Evolutionary conservation across 1,284 basidiomycete genomes (phyloP).

Genomic region (Earliella scabrosa): DNA sequence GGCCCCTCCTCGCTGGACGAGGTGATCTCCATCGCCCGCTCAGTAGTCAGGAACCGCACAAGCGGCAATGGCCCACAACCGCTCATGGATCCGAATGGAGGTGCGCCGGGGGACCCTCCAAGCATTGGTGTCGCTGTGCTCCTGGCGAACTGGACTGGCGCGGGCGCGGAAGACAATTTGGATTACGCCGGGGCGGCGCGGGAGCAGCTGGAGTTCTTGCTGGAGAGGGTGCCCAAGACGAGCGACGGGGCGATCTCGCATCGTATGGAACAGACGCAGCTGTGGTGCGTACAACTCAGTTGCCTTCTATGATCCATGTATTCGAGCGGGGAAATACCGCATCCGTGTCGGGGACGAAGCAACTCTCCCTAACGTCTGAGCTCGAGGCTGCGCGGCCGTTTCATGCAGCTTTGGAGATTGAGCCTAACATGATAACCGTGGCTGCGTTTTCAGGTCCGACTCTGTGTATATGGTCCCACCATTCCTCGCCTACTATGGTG

Average conservation of each 20-base stretch:
- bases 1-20: constrained; percentile 50
- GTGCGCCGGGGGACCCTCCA: constrained; percentile 81
- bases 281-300: constrained; percentile 55
- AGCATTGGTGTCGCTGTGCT: constrained; percentile 82
- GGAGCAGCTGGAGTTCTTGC: constrained; percentile 75
- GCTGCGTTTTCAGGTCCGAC: constrained; percentile 64
- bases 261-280: constrained; percentile 63
- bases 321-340: too few species aligned
- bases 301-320: too few species aligned
- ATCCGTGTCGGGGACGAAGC: too few species aligned
- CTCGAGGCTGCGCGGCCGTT: too few species aligned
- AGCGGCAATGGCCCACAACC: constrained; percentile 50
- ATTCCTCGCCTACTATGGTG: constrained; percentile 90
- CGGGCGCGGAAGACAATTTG: constrained; percentile 39
- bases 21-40: constrained; percentile 61
- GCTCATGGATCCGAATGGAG: constrained; percentile 51
- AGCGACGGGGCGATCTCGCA: constrained; percentile 85
- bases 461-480: constrained; percentile 91
- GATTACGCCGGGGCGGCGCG: constrained; percentile 71
- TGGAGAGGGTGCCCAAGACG: constrained; percentile 69
- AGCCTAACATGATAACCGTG: too few species aligned
- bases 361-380: too few species aligned
- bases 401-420: too few species aligned
- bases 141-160: constrained; percentile 75
- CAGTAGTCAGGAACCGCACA: constrained; percentile 52